Base-by-base conservation (phyloP, 352 stramenopile species). In the Phytophthora sansomeana region DNA sequence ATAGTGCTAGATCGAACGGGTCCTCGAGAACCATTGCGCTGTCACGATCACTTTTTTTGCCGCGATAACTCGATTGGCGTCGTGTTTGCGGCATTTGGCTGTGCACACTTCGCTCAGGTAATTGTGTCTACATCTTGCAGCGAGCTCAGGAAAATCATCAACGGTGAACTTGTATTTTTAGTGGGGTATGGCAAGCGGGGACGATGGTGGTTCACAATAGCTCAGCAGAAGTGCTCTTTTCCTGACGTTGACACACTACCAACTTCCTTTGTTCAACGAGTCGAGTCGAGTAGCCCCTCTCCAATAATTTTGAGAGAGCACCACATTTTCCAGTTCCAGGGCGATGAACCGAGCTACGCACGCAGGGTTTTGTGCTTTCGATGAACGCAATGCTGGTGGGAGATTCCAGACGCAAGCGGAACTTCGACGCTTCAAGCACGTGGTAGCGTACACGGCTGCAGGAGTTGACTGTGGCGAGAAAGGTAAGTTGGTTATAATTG, bases 401-500 rank as follows among this genome's bases (percentile, higher is more conserved):
- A 75, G 83, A n/a, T 90, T 77, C 48, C 84, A 94, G 72, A 91
- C 85, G 14, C 77, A 87, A 33, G 84, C 82, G 9, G 84, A 94
- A 59, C 84, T 94, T 44, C 80, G 83, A 32, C 86, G 75, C 33
- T 94, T 94, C 73, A 83, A 92, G 60, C 79, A 91, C 19, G 84
- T 93, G 50, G 74, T 93, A 17, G 43, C 71, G 5, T 69, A 80
- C 9, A 91, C 82, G 9, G 55, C 57, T 26, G 61, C 80, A 41
- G 81, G 73, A 19, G 63, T 92, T 30, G 76, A 90, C 64, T 71
- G 74, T 13, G 79, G 80, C 13, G 79, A 90, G 42, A 88, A 90
- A 75, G 60, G 72, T 83, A 21, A 21, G 16, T 8, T 43, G 16
- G 16, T 43, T 6, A 43, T 47, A 24, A 13, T 24, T 47, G 17